Evolutionary conservation across 371 early-diverging fungal species (phyloP).

Genomic region (Smittium culicis): DNA sequence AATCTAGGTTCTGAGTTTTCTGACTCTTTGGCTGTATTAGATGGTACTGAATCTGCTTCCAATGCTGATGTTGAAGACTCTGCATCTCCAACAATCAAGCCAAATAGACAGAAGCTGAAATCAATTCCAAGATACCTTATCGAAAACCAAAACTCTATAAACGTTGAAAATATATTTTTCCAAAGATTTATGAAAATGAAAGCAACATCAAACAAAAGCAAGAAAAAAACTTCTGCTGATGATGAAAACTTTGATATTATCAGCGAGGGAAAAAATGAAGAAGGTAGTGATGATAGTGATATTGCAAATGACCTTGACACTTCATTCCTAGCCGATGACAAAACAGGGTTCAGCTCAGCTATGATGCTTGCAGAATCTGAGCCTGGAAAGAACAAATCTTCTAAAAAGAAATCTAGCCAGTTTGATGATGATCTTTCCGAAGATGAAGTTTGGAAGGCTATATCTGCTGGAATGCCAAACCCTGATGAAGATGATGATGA

Average conservation of each 20-base stretch:
- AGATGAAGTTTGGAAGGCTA: constrained; percentile 51
- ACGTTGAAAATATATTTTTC: constrained; percentile 18
- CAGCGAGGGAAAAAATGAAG: constrained; percentile 22
- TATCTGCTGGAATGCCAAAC: constrained; percentile 54
- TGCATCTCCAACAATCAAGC: neutral
- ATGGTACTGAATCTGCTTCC: neutral
- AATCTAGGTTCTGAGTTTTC: neutral
- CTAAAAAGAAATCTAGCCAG: constrained; percentile 26
- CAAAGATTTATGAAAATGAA: constrained; percentile 13
- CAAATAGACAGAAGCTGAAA: neutral
- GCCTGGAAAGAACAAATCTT: constrained; percentile 17
- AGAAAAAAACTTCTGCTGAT: constrained; percentile 25
- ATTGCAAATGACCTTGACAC: constrained; percentile 12
- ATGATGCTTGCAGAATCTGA: constrained; percentile 35
- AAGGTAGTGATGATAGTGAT: constrained; percentile 25
- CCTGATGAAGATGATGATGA: constrained; percentile 31
- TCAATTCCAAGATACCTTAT: neutral
- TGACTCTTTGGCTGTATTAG: neutral
- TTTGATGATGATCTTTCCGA: constrained; percentile 25
- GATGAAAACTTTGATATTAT: constrained; percentile 23
- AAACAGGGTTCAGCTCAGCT: constrained; percentile 20
- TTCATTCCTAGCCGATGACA: constrained; percentile 16
- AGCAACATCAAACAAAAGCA: constrained; percentile 11
- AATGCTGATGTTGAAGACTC: neutral
- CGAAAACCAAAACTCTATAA: neutral